These are phyloP conservation scores for Fusarium stilboides DNA, from an alignment of 2,329 filamentous ascomycete genomes.

Conservation along the genomic window DNA sequence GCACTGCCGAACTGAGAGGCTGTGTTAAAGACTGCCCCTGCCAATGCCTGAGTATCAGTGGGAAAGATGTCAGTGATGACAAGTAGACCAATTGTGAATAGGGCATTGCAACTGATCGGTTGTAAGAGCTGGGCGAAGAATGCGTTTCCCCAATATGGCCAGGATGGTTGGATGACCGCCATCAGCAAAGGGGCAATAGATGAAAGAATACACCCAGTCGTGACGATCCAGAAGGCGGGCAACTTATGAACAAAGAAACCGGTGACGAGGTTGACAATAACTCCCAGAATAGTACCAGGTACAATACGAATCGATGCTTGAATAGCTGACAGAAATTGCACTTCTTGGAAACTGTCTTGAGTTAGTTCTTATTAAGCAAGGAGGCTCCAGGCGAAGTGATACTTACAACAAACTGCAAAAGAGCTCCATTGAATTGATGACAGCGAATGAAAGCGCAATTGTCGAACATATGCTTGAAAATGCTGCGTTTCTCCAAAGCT, in stretches of 20 bases:
- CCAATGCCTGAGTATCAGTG: slow-evolving; percentile 68
- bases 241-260: slow-evolving; percentile 62
- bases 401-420: slow-evolving; percentile 65
- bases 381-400: not conserved
- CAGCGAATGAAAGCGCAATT: slow-evolving; percentile 62
- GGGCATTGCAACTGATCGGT: slow-evolving; percentile 60
- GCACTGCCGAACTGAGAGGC: slow-evolving; percentile 68
- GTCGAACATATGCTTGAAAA: slow-evolving; percentile 70
- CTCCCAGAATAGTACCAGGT: slow-evolving; percentile 61
- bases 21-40: slow-evolving; percentile 74
- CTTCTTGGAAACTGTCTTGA: slow-evolving; percentile 62
- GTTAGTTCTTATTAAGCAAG: not conserved
- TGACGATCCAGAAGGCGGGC: slow-evolving; percentile 57
- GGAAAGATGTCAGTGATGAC: slow-evolving; percentile 69
- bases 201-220: slow-evolving; percentile 58
- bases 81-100: slow-evolving; percentile 70
- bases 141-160: slow-evolving; percentile 65
- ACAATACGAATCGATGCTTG: slow-evolving; percentile 60
- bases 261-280: slow-evolving; percentile 58
- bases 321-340: slow-evolving; percentile 62
- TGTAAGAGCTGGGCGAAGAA: slow-evolving; percentile 61
- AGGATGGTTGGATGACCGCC: slow-evolving; percentile 64
- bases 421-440: slow-evolving; percentile 63
- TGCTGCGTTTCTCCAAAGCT: slow-evolving; percentile 69
- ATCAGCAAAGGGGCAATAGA: slow-evolving; percentile 66